Conservation (phyloP, 2,329 filamentous ascomycete species). For the Dothistroma septosporum region DNA sequence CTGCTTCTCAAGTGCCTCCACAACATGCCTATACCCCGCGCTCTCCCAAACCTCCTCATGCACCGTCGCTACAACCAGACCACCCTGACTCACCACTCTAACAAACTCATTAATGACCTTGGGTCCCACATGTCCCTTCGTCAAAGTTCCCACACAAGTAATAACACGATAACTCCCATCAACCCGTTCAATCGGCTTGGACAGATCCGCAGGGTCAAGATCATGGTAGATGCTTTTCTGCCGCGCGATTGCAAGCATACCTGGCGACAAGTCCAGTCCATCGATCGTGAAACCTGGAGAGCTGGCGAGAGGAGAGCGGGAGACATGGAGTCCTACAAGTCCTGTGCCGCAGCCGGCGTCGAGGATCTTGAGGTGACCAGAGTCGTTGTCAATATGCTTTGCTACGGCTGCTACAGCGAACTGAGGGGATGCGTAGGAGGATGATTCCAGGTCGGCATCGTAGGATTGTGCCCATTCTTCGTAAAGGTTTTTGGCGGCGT, state of each 20-base stretch:
- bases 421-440: conserved; percentile 11
- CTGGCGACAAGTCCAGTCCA: conserved; percentile 16
- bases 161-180: conserved; percentile 17
- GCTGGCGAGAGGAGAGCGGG: conserved; percentile 1
- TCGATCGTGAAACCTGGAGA: conserved; percentile 9
- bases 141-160: conserved; percentile 19
- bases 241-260: conserved; percentile 13
- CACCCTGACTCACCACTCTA: conserved; percentile 11
- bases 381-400: neutral
- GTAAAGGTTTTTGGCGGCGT: conserved; percentile 12
- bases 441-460: conserved; percentile 3
- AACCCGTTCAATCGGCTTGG: conserved; percentile 8
- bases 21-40: conserved; percentile 12
- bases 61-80: conserved; percentile 17
- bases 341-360: conserved; percentile 20
- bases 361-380: conserved; percentile 8
- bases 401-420: conserved; percentile 9
- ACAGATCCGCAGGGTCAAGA: conserved; percentile 14
- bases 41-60: conserved; percentile 20
- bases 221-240: conserved; percentile 13
- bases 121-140: conserved; percentile 20
- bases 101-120: conserved; percentile 13
- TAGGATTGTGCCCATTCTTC: conserved; percentile 19
- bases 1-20: conserved; percentile 6
- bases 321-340: conserved; percentile 8